phyloP scores from a whole-genome alignment of 805 yeast species.

The Wickerhamomyces ciferrii region DNA sequence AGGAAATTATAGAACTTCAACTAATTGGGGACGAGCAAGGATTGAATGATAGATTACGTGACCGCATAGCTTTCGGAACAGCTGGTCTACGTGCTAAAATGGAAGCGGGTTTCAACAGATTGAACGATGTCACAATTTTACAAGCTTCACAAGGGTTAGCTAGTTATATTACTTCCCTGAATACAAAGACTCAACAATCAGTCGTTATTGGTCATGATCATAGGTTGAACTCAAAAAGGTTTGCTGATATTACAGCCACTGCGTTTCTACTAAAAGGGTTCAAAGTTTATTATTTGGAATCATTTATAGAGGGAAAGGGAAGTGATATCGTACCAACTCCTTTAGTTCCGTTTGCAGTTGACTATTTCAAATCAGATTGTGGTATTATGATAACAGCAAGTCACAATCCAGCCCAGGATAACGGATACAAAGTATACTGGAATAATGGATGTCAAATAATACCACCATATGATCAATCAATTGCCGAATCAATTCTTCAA shows the following conservation, averaged over 20 bases:
- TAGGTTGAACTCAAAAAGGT: conserved; percentile 70
- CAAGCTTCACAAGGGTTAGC: conserved; percentile 89
- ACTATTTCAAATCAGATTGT: conserved; percentile 52
- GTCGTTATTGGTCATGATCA: conserved; percentile 92
- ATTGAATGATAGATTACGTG: conserved; percentile 45
- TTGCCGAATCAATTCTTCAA: conserved; percentile 56
- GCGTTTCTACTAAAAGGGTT: conserved; percentile 68
- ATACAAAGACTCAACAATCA: conserved; percentile 23
- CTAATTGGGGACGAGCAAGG: conserved; percentile 30
- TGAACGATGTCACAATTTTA: conserved; percentile 84
- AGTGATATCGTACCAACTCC: conserved; percentile 70
- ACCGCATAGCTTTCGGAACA: conserved; percentile 82
- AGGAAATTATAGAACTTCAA: conserved; percentile 47
- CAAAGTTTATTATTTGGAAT: conserved; percentile 58
- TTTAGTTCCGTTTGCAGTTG: conserved; percentile 83
- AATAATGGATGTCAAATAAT: conserved; percentile 92
- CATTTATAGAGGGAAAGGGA: conserved; percentile 7
- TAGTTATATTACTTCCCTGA: conserved; percentile 34
- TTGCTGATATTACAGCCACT: conserved; percentile 75
- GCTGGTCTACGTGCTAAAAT: conserved; percentile 86
- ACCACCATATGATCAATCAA: conserved; percentile 80
- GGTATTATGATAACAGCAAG: conserved; percentile 95
- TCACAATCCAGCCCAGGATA: conserved; percentile 80
- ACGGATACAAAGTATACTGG: conserved; percentile 94
- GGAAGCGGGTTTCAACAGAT: conserved; percentile 87